These are phyloP conservation scores for Puya raimondii DNA, from an alignment of 176 grass and related monocot species.

Conservation along the genomic window DNA sequence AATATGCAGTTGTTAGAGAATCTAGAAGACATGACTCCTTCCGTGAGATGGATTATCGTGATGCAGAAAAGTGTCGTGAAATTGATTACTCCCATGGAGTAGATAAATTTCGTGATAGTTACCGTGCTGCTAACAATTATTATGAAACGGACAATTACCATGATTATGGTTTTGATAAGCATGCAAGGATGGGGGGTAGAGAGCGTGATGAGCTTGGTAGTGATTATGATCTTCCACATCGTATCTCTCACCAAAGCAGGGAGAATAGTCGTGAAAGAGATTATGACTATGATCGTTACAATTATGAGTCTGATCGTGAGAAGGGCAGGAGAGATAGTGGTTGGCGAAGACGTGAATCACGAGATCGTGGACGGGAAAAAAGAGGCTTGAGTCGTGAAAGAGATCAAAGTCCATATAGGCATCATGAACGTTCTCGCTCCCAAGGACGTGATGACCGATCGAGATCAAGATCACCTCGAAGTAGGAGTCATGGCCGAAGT, in stretches of 20 bases:
- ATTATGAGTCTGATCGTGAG: slow-evolving; percentile 59
- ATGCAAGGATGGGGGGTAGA: slow-evolving; percentile 67
- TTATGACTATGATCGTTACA: slow-evolving; percentile 44
- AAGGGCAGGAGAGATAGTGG: slow-evolving; percentile 55
- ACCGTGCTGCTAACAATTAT: slow-evolving; percentile 41
- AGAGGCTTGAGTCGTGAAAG: slow-evolving; percentile 57
- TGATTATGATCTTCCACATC: slow-evolving; percentile 48
- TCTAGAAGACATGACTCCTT: slow-evolving; percentile 53
- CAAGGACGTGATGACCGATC: slow-evolving; percentile 35
- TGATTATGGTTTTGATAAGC: slow-evolving; percentile 76
- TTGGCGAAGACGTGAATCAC: slow-evolving; percentile 53
- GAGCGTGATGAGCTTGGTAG: slow-evolving; percentile 39
- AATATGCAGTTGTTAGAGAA: slow-evolving; percentile 52
- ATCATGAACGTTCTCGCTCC: slow-evolving; percentile 48
- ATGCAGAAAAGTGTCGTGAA: slow-evolving; percentile 36
- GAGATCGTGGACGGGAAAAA: slow-evolving; percentile 48
- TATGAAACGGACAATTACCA: slow-evolving; percentile 47
- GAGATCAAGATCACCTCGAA: slow-evolving; percentile 69
- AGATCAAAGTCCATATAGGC: slow-evolving; percentile 51
- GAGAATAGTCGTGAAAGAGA: slow-evolving; percentile 60
- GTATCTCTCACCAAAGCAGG: slow-evolving; percentile 44
- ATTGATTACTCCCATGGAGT: slow-evolving; percentile 39
- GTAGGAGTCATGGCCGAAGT: slow-evolving; percentile 41
- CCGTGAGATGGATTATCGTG: slow-evolving; percentile 29
- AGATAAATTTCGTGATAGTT: slow-evolving; percentile 47